These are phyloP conservation scores for Paramecium sexaurelia DNA, from an alignment of 73 alveolate genomes.

Conservation along the genomic window DNA sequence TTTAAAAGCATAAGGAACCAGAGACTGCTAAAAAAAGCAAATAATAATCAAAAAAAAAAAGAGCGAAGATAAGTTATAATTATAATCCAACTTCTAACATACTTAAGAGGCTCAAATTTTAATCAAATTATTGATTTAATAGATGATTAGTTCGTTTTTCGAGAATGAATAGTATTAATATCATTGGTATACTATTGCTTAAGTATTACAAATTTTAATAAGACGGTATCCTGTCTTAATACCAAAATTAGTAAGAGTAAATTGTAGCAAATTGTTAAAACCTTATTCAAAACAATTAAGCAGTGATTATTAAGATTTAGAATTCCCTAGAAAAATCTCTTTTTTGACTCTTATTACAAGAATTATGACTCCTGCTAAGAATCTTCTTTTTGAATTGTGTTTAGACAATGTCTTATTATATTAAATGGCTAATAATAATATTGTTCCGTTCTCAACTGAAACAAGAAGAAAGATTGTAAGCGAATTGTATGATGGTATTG, in stretches of 20 bases:
- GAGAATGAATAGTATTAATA: conserved; percentile 22
- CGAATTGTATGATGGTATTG: conserved; percentile 14
- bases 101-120: neutral
- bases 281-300: neutral
- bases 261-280: conserved; percentile 13
- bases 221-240: conserved; percentile 22
- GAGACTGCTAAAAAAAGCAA: conserved; percentile 27
- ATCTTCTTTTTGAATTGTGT: conserved; percentile 21
- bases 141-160: neutral
- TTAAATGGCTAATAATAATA: neutral
- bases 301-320: neutral
- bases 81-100: neutral
- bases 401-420: neutral
- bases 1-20: neutral
- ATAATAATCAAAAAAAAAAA: neutral
- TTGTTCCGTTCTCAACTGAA: conserved; percentile 8
- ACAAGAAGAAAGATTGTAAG: neutral
- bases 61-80: conserved; percentile 1
- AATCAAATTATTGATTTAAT: neutral
- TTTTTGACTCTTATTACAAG: neutral
- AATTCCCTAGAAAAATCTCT: conserved; percentile 14
- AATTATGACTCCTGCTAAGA: neutral
- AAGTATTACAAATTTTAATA: neutral
- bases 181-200: conserved; percentile 28
- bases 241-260: conserved; percentile 11